Evolutionary conservation across 2,329 filamentous ascomycete genomes (phyloP), one percentile per base, ranked within the genome.

Genomic region (Macrophomina pseudophaseolina): DNA sequence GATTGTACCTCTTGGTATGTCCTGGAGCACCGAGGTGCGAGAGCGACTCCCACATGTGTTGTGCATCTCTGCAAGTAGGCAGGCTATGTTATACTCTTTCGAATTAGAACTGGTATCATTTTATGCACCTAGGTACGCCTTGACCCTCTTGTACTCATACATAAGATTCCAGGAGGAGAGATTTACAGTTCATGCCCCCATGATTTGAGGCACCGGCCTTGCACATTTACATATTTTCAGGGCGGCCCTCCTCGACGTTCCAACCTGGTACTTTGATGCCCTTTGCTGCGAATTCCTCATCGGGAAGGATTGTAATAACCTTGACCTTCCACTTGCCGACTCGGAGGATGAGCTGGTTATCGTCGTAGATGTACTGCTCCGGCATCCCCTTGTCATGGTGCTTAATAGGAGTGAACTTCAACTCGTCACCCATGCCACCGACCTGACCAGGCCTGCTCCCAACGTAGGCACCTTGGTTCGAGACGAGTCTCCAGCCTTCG

Each of bases 381-480:
- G 87, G 89, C 64, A 90, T 85, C 30, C 82, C 77, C 0, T 83
- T 80, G 70, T 81, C 85, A 84, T 87, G 88, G 28, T 84, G 78
- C 73, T 87, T 87, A 68, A 92, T 84, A 1, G 85, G 84, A 8
- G 84, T 86, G 81, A 88, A 93, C 32, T 83, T 81, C 32, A 93
- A 83, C 16, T 81, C 84, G 0, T 81, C 77, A 40, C 75, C 72
- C 77, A 88, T 78, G 64, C 84, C 77, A 69, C 78, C 58, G 78
- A 79, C 18, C 81, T 23, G 80, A 16, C 58, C 42, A 1, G 85
- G 83, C 49, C 82, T 73, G 0, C 83, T 86, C 60, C 84, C 87
- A 66, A 92, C 83, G 72, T 91, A 91, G 2, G 86, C 85, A 23
- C 86, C 88, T 68, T 84, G 80, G 28, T 81, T 78, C 8, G 76